phyloP scores from a whole-genome alignment of 352 stramenopile genomes.

The Globisporangium solare region DNA sequence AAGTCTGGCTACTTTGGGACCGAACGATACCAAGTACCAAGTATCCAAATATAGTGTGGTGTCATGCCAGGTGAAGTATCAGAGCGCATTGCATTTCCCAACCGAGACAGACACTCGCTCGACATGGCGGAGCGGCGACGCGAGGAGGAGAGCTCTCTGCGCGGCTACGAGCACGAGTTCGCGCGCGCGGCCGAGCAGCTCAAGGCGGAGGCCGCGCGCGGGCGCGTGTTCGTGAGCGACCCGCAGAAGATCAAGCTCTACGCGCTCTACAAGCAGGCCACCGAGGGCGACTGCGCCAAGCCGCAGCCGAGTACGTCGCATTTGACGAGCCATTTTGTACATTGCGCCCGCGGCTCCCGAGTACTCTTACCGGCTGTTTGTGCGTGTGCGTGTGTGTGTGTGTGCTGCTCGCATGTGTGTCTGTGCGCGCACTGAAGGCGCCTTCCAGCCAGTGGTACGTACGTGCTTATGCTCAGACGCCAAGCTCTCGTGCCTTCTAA shows the following conservation, averaged over 20 bases:
- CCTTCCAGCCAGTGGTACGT: conserved; percentile 54
- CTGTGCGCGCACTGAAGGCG: conserved; percentile 16
- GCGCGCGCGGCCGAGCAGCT: conserved; percentile 43
- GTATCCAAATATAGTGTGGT: too few relatives aligned
- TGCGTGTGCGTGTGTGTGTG: neutral
- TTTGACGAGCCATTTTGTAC: neutral
- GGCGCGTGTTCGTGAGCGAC: conserved; percentile 39
- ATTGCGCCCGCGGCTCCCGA: neutral
- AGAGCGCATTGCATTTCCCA: too few relatives aligned
- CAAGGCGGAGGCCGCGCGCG: conserved; percentile 19
- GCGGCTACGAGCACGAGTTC: conserved; percentile 42
- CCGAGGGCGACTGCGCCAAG: conserved; percentile 50
- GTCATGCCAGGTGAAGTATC: too few relatives aligned
- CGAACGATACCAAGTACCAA: too few relatives aligned
- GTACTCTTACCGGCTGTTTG: neutral
- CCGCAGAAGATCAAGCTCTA: conserved; percentile 77
- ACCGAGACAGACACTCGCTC: too few relatives aligned
- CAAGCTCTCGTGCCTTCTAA: too few relatives aligned
- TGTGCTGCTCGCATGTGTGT: neutral
- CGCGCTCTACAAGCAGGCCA: conserved; percentile 77
- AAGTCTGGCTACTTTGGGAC: too few relatives aligned
- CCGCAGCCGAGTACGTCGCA: conserved; percentile 35
- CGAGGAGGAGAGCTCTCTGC: conserved; percentile 43
- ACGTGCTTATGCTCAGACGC: too few relatives aligned
- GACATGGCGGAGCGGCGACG: conserved; percentile 13